phyloP scores from a whole-genome alignment of 2,329 filamentous ascomycete genomes.

The Aphanoascus verrucosus region DNA sequence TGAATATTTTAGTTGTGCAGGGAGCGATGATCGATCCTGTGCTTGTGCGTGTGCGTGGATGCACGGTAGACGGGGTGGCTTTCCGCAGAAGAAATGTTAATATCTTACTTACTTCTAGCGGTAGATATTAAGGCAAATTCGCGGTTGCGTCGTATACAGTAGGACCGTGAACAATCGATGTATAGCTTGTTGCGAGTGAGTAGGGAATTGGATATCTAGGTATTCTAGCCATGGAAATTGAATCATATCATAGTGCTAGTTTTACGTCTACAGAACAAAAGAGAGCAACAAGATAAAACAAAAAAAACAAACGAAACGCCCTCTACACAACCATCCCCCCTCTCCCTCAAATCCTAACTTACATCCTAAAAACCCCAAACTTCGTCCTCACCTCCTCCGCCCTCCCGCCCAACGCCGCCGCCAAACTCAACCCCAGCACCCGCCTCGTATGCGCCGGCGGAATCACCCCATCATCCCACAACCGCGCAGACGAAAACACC shows the following conservation, averaged over 20 bases:
- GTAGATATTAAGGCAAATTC: too few relatives aligned
- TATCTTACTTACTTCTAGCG: not conserved
- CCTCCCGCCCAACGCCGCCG: conserved; percentile 56
- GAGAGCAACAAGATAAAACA: not conserved
- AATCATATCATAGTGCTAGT: not conserved
- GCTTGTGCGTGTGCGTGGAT: not conserved
- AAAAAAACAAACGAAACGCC: not conserved
- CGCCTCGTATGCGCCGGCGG: conserved; percentile 63
- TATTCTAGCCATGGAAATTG: not conserved
- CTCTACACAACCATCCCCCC: not conserved
- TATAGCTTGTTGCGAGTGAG: too few relatives aligned
- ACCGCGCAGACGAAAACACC: conserved; percentile 71
- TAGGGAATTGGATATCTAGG: not conserved
- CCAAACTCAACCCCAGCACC: conserved; percentile 61
- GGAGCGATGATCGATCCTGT: not conserved
- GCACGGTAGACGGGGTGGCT: not conserved
- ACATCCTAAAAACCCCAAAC: conserved; percentile 80
- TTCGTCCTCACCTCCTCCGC: conserved; percentile 48
- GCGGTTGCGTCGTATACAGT: too few relatives aligned
- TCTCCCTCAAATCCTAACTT: conserved; percentile 20
- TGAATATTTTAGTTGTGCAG: not conserved
- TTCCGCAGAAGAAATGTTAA: not conserved
- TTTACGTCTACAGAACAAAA: not conserved
- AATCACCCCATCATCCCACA: conserved; percentile 86
- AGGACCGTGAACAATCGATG: too few relatives aligned